Evolutionary conservation across 257 asterid species (phyloP).

Genomic region (Pogostemon cablin): DNA sequence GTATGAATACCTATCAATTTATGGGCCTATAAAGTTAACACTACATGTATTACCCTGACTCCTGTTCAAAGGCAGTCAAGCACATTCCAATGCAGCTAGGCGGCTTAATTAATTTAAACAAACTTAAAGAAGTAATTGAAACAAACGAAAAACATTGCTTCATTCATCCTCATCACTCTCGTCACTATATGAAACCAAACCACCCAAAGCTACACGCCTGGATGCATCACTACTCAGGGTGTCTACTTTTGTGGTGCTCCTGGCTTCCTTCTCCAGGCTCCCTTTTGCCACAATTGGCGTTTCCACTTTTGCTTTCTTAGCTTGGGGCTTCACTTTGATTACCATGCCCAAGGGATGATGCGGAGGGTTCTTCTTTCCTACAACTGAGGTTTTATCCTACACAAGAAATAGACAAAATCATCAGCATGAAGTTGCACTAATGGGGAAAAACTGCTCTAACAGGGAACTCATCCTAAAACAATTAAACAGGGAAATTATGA

Average conservation of each 20-base stretch:
- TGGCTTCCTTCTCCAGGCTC: conserved; percentile 28
- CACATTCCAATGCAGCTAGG: neutral
- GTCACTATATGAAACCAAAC: conserved; percentile 88
- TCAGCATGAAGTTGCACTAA: neutral
- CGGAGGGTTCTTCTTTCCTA: conserved; percentile 53
- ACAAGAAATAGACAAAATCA: conserved; percentile 9
- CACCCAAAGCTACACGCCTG: conserved; percentile 30
- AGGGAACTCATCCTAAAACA: neutral
- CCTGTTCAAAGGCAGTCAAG: conserved; percentile 7
- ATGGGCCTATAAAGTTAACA: too few species aligned
- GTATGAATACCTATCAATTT: neutral
- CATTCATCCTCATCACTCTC: conserved; percentile 83
- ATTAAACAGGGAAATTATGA: neutral
- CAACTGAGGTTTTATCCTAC: conserved; percentile 51
- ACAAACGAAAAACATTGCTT: neutral
- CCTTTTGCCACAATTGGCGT: conserved; percentile 7
- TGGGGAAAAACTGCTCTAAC: neutral
- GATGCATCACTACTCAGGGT: conserved; percentile 17
- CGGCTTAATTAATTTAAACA: neutral
- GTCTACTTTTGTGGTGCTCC: conserved; percentile 9
- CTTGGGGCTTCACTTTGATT: conserved; percentile 75
- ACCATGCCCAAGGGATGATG: conserved; percentile 54
- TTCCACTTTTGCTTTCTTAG: conserved; percentile 73
- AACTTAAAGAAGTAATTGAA: neutral
- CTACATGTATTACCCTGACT: conserved; percentile 12